Conservation (phyloP, 2,329 filamentous ascomycete species). For the Rutstroemia sp. region DNA sequence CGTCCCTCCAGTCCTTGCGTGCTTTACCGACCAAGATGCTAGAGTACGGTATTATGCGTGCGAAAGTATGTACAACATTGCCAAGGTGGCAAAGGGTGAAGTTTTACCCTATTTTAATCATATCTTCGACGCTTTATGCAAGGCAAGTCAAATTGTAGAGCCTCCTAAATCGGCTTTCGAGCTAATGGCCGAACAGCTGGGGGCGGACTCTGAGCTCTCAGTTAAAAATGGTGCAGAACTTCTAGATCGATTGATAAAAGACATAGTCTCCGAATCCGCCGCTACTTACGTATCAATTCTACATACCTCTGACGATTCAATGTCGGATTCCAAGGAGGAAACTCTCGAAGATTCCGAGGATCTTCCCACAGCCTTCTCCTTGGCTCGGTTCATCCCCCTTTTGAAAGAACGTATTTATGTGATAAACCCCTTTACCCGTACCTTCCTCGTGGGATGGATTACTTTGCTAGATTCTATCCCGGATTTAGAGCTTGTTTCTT, state of each 20-base stretch:
- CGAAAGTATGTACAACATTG: conserved; percentile 99
- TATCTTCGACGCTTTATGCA: conserved; percentile 95
- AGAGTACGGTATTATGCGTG: conserved; percentile 96
- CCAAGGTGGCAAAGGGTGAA: conserved; percentile 97
- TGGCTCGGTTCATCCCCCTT: conserved; percentile 84
- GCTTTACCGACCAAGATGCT: conserved; percentile 97
- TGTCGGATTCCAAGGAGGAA: conserved; percentile 41
- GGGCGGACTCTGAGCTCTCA: conserved; percentile 90
- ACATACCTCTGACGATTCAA: conserved; percentile 51
- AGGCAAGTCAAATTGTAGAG: conserved; percentile 48
- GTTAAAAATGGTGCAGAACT: conserved; percentile 98
- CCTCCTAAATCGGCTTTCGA: background rate
- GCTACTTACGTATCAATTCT: conserved; percentile 90
- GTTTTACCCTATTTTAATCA: conserved; percentile 97
- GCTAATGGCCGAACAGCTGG: conserved; percentile 52
- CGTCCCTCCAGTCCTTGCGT: conserved; percentile 91
- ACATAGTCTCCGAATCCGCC: conserved; percentile 91
- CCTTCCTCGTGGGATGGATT: conserved; percentile 94
- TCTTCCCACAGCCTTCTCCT: conserved; percentile 84
- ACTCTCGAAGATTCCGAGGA: conserved; percentile 36
- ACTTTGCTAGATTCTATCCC: conserved; percentile 92
- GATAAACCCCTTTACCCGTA: conserved; percentile 87
- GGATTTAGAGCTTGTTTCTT: conserved; percentile 88
- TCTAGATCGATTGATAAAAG: conserved; percentile 88
- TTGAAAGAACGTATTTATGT: conserved; percentile 92